Base-by-base conservation (phyloP, 2,329 filamentous ascomycete genomes). In the Pseudocercospora musae region DNA sequence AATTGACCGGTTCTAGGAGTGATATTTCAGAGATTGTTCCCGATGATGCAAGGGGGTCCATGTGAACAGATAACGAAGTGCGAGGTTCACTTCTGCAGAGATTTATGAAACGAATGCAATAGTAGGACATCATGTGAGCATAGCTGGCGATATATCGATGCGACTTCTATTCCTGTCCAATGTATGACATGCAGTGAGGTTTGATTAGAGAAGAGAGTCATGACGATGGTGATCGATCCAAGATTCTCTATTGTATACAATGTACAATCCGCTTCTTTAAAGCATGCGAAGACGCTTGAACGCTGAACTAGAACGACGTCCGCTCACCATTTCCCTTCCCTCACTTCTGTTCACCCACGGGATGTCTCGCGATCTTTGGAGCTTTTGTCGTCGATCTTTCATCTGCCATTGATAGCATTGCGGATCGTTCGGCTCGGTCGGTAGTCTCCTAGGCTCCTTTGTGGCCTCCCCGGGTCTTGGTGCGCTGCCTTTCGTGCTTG, bases 361-460 rank as follows among this genome's bases (percentile, higher is more conserved):
- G 15, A 15, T 13, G 2, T 33, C 31, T 2, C 31, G 31, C 11
- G 29, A 31, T 31, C 9, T 31, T 31, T 31, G 29, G 9, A 3
- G 11, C 33, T 15, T 37, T 7, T 11, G 23, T 15, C 44, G 13
- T 6, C 7, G 44, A 15, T 25, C 4, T 1, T 44, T 57, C 23
- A 57, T 18, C 54, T 31, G 15, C 20, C 27, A 13, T 10, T 18
- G 20, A 68, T 59, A 15, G 62, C 65, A 57, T 60, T 64, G 40
- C 20, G 50, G 21, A 67, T 67, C 18, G 67, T 29, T 23, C 59
- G 58, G 49, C 66, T 64, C 7, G 66, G 66, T 50, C 60, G 57
- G 57, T 68, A 68, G 18, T 67, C 66, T 10, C 58, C 60, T 48
- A 67, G 20, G 27, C 40, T 57, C n/a, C 40, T 52, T 40, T 62